Conservation (phyloP, 441 rosid species). For the Populus hybrid region DNA sequence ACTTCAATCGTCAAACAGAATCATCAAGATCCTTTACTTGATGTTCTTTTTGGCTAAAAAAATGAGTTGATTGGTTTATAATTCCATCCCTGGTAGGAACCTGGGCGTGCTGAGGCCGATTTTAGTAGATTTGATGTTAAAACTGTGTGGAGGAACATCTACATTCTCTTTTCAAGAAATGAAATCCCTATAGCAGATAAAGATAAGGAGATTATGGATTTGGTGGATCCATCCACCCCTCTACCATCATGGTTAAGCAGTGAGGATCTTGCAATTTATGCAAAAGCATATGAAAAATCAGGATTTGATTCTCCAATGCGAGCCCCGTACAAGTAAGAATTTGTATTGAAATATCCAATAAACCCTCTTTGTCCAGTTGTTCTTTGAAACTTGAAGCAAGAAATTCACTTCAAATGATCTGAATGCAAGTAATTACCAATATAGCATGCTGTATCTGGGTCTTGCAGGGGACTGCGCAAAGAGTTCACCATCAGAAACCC, state of each 20-base stretch:
- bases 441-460: background rate
- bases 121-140: constrained; percentile 27
- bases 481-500: constrained; percentile 20
- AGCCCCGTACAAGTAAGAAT: constrained; percentile 27
- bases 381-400: background rate
- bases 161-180: constrained; percentile 33
- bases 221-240: constrained; percentile 32
- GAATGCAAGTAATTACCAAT: background rate
- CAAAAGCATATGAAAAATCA: constrained; percentile 27
- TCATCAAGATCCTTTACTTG: too few relatives aligned
- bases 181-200: constrained; percentile 33
- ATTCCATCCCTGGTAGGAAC: constrained; percentile 12
- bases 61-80: background rate
- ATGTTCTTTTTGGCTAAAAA: background rate
- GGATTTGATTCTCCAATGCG: constrained; percentile 35
- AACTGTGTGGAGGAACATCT: constrained; percentile 29
- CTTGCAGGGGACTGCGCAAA: constrained; percentile 15
- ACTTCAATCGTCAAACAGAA: too few relatives aligned
- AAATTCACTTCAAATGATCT: background rate
- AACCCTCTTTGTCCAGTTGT: background rate
- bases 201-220: constrained; percentile 35
- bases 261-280: constrained; percentile 26
- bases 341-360: background rate
- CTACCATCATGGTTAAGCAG: constrained; percentile 27
- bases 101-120: constrained; percentile 33